Evolutionary conservation across 208 protist genomes (phyloP), one percentile per base, ranked within the genome.

Genomic region (Trypanosoma brucei): DNA sequence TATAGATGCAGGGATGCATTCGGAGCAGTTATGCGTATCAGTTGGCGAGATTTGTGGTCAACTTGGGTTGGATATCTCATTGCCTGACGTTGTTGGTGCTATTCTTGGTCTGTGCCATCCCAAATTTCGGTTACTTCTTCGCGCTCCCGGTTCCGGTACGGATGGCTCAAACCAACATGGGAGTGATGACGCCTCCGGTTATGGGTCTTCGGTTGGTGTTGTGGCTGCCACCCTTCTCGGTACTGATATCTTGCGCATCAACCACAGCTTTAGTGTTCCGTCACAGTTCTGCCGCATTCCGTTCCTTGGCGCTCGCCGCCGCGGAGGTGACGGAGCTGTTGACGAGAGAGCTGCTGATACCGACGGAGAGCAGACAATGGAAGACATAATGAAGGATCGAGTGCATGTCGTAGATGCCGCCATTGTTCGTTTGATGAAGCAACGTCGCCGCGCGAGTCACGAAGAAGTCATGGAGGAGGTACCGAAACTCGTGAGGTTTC

Each of bases 391-490:
- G 54, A 72, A 80, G 46, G 93, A 97, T 66, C 70, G 92, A 33
- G 73, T 85, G 33, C 86, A 97, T 40, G 53, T 85, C 56, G 76
- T 98, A 11, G 95, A 98, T 67, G 92, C 96, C 5, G 81, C 81
- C 13, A 83, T 98, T 63, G 92, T 98, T 33, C 80, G 93, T 3
- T 95, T 94, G 65, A 96, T 98, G 80, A 98, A 98, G 80, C 68
- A 92, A 2, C 74, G 88, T 33, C 70, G 75, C 1, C 74, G 52
- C 1, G 70, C 94, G 22, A 61, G 50, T 14, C 97, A 98, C 65
- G 81, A 83, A 13, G 72, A 86, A 8, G 79, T 99, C n/a, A 69
- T 98, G 2, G 44, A 63, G 34, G 88, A 86, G 54, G 56, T 98
- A 3, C 63, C 63, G 31, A 68, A 92, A 22, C 69, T 80, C 48